Conservation (phyloP, 345 rosid species). For the Camelina sativa region DNA sequence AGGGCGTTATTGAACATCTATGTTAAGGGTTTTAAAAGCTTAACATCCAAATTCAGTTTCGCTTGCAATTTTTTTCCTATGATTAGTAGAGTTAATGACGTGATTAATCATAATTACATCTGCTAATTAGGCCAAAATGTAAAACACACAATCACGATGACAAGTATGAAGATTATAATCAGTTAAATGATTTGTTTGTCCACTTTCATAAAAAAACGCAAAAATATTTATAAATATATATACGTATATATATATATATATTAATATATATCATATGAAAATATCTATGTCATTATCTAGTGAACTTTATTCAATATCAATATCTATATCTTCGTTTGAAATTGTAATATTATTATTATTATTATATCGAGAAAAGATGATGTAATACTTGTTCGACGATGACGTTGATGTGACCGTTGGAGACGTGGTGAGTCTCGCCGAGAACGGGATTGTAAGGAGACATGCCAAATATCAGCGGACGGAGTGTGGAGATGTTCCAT, state of each 20-base stretch:
- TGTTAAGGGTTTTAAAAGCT: neutral
- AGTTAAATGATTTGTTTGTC: no score
- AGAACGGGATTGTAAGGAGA: slow-evolving; percentile 90
- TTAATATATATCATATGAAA: no score
- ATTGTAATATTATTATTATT: neutral
- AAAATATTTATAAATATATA: no score
- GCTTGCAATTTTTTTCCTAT: neutral
- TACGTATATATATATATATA: no score
- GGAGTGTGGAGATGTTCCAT: slow-evolving; percentile 70
- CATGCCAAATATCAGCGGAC: slow-evolving; percentile 63
- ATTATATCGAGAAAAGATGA: neutral
- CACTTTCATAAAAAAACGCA: no score
- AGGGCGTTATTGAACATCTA: no score
- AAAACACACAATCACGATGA: no score
- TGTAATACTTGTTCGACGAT: slow-evolving; percentile 74
- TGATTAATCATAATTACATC: no score
- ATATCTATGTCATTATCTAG: no score
- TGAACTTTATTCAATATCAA: no score
- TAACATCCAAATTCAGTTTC: neutral
- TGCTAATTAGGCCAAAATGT: no score
- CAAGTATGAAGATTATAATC: no score
- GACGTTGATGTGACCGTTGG: slow-evolving; percentile 67
- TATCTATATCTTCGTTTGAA: neutral
- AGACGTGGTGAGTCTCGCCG: slow-evolving; percentile 95
- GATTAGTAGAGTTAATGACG: neutral